Conservation (phyloP, 139 green algal genomes). For the Asterochloris erici region DNA sequence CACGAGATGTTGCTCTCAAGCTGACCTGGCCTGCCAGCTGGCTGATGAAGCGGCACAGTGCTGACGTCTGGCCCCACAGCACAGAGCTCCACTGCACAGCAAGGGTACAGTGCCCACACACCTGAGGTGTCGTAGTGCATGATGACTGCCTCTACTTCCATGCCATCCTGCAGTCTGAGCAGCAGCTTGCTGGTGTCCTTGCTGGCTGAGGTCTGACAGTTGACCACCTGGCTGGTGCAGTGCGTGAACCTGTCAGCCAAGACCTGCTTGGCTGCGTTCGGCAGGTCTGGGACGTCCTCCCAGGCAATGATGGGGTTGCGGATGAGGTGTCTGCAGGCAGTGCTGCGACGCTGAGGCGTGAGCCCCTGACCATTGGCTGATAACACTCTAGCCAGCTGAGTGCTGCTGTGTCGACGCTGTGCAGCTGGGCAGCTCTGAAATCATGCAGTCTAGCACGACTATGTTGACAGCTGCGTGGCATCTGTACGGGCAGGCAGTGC, state of each 20-base stretch:
- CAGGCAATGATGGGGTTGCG: constrained; percentile 46
- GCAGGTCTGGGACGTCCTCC: constrained; percentile 67
- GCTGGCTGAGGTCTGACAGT: constrained; percentile 47
- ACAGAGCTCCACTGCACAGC: too few species aligned
- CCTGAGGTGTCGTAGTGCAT: constrained; percentile 82
- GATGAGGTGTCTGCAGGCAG: constrained; percentile 52
- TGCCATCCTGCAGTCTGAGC: constrained; percentile 87
- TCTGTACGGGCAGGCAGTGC: background rate
- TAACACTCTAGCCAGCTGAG: too few species aligned
- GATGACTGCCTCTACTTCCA: constrained; percentile 85
- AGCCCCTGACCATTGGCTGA: background rate
- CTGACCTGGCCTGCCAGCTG: too few species aligned
- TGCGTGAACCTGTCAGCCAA: constrained; percentile 55
- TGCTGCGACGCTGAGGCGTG: background rate
- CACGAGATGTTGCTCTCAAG: too few species aligned
- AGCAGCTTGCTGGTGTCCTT: constrained; percentile 84
- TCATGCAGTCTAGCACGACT: background rate
- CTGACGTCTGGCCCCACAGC: too few species aligned
- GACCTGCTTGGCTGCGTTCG: constrained; percentile 49
- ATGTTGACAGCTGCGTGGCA: background rate
- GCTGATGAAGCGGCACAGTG: too few species aligned
- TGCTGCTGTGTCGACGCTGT: background rate
- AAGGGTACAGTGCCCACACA: background rate
- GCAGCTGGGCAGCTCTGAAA: background rate
- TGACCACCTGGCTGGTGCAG: constrained; percentile 50